These are phyloP conservation scores for Funneliformis geosporum DNA, from an alignment of 192 early-diverging fungal species.

Conservation along the genomic window DNA sequence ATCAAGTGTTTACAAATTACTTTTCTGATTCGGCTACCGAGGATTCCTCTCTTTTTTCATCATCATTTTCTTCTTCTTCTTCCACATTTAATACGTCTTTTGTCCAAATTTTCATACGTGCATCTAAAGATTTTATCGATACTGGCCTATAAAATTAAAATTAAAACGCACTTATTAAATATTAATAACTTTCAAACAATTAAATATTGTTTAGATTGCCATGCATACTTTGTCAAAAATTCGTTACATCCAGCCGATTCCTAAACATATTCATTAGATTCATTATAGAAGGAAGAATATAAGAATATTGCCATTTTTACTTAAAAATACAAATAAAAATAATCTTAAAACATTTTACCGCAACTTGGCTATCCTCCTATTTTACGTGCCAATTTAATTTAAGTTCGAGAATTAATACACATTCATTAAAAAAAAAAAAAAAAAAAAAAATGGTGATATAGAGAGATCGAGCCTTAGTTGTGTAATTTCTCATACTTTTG, in stretches of 20 bases:
- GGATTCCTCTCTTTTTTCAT: not conserved
- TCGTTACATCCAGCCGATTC: conserved; percentile 11
- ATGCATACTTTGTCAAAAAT: conserved; percentile 4
- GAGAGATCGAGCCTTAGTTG: not conserved
- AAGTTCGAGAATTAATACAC: not conserved
- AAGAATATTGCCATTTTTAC: not conserved
- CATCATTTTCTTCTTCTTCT: not conserved
- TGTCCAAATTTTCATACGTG: conserved; percentile 6
- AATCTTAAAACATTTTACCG: not conserved
- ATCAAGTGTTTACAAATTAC: not conserved
- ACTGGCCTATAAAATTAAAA: not conserved
- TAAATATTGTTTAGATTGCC: not conserved
- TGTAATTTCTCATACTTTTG: not conserved
- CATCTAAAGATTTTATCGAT: conserved; percentile 4
- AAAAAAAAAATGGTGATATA: not conserved
- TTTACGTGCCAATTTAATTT: not conserved
- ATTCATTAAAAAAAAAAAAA: not conserved
- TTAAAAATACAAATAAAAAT: not conserved
- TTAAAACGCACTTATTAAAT: not conserved
- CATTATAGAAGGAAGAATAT: not conserved
- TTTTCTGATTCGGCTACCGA: not conserved
- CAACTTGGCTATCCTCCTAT: not conserved
- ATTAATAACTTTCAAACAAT: not conserved
- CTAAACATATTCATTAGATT: not conserved
- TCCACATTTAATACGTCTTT: not conserved